phyloP scores from a whole-genome alignment of 2,329 filamentous ascomycete species.

The Colletotrichum ledebouriae region DNA sequence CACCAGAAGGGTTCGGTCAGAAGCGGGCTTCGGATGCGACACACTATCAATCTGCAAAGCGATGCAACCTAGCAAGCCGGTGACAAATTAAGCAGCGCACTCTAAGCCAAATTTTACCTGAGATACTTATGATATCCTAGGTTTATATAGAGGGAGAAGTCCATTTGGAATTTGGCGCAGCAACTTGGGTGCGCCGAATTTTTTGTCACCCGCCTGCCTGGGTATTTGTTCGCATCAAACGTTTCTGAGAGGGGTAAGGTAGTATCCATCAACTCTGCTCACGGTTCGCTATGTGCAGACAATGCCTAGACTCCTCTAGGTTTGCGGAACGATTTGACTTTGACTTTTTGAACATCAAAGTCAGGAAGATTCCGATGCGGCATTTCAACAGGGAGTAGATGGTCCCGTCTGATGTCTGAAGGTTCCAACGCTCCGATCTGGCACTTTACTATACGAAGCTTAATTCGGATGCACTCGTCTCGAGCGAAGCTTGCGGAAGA shows the following conservation, averaged over 20 bases:
- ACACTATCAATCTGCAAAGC: background rate
- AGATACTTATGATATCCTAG: too few relatives aligned
- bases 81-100: too few relatives aligned
- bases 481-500: too few relatives aligned
- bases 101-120: too few relatives aligned
- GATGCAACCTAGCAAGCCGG: background rate
- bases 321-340: background rate
- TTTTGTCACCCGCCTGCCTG: too few relatives aligned
- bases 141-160: too few relatives aligned
- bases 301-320: background rate
- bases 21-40: background rate
- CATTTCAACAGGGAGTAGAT: background rate
- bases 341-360: background rate
- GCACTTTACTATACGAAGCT: background rate
- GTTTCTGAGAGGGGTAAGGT: too few relatives aligned
- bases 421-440: background rate
- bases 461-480: background rate
- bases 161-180: too few relatives aligned
- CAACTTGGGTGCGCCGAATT: too few relatives aligned
- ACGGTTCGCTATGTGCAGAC: too few relatives aligned
- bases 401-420: conserved; percentile 5
- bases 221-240: too few relatives aligned
- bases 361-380: background rate
- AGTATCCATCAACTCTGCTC: too few relatives aligned
- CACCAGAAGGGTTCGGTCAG: background rate